Base-by-base conservation (phyloP, 106 monocot genomes). In the Gastrodia elata region DNA sequence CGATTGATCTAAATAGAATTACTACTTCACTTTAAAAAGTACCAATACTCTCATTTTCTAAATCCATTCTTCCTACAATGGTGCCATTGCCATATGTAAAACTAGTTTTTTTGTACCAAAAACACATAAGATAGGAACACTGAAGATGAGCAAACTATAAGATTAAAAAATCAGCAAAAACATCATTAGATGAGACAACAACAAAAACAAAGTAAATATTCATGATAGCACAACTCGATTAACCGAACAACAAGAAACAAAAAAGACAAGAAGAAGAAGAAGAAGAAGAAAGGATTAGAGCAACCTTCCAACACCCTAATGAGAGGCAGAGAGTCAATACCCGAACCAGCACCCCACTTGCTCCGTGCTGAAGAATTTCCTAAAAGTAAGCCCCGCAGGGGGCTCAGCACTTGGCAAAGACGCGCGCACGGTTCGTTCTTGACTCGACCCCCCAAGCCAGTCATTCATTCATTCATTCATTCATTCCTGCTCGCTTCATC, bases 271-370 rank as follows among this genome's bases (percentile, higher is more conserved):
- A 52, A 18, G 52, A n/a, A n/a, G 22, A 7, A 4, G 18, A 8
- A 52, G 22, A 52, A 18, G 52, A 52, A 52, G 22, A 52, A 4
- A 52, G 5, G 22, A 46, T 18, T 46, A n/a, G n/a, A n/a, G n/a
- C n/a, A n/a, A n/a, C n/a, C n/a, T n/a, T n/a, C n/a, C n/a, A n/a
- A n/a, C 39, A 35, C 27, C 61, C 37, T 28, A 8, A 49, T 39
- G 33, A 14, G 2, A 34, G 40, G 46, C 22, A 49, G 41, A 27
- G 77, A 87, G 87, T 87, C 87, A 87, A 87, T 87, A 81, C 87
- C 87, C 87, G 87, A 87, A 87, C 87, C 87, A 87, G 78, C 83
- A 84, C 83, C 83, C n/a, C n/a, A n/a, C 73, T 79, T 87, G 77
- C 80, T 83, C 49, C 24, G 86, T 74, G 86, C 46, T 86, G 77